These are phyloP conservation scores for Colletotrichum melonis DNA, from an alignment of 2,329 filamentous ascomycete genomes.

Conservation along the genomic window DNA sequence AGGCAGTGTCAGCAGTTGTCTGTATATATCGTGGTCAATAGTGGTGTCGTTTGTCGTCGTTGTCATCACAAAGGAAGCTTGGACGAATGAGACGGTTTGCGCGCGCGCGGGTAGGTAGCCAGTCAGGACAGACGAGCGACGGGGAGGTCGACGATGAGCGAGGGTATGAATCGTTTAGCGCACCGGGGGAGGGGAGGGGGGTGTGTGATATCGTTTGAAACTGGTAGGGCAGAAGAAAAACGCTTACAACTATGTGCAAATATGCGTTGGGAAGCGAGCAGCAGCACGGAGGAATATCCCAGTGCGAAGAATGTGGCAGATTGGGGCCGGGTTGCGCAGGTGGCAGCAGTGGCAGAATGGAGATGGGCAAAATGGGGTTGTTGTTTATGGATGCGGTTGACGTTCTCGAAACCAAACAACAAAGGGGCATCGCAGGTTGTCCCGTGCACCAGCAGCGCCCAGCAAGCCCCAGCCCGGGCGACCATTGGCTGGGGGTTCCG, in stretches of 20 bases:
- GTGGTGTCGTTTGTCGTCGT: background rate
- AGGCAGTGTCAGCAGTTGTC: constrained; percentile 13
- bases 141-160: background rate
- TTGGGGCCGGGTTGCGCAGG: background rate
- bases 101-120: constrained; percentile 1
- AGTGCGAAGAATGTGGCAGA: constrained; percentile 17
- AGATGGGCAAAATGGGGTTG: background rate
- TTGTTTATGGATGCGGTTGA: constrained; percentile 26
- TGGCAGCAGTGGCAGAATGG: background rate
- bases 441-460: constrained; percentile 26
- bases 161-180: constrained; percentile 26
- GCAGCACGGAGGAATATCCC: constrained; percentile 19
- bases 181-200: constrained; percentile 9
- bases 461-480: constrained; percentile 4
- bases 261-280: background rate
- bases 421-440: constrained; percentile 31
- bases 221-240: background rate
- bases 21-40: background rate
- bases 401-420: constrained; percentile 16
- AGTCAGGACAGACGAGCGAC: constrained; percentile 8
- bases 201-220: constrained; percentile 27
- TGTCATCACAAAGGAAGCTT: background rate
- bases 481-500: constrained; percentile 14
- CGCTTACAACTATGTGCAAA: constrained; percentile 25
- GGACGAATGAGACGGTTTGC: background rate